Percentiles rank a stretch among this genome's conserved stretches.
Evolutionary conservation across 495 filamentous ascomycete genomes (phyloP).

Genomic region (Penicillium angulare): DNA sequence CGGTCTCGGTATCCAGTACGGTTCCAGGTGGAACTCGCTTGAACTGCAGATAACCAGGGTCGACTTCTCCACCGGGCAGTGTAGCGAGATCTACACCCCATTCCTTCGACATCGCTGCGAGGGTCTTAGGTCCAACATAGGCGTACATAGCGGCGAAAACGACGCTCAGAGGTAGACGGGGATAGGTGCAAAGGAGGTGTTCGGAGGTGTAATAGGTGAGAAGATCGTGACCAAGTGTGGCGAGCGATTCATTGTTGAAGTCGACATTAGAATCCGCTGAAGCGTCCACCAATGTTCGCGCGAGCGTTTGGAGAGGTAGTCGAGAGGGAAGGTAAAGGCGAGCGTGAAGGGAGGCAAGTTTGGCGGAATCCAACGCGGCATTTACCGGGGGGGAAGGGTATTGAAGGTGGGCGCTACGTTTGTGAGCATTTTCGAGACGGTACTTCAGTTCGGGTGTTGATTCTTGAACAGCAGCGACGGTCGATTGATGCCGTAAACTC

Average conservation of each 20-base stretch:
- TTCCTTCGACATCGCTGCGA: slow-evolving; percentile 67
- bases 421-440: slow-evolving; percentile 19
- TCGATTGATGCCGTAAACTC: slow-evolving; percentile 38
- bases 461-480: slow-evolving; percentile 34
- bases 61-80: slow-evolving; percentile 83
- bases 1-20: slow-evolving; percentile 23
- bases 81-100: slow-evolving; percentile 90
- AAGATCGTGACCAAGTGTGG: slow-evolving; percentile 76
- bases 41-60: slow-evolving; percentile 90
- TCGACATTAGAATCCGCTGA: slow-evolving; percentile 71
- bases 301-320: slow-evolving; percentile 82
- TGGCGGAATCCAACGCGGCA: slow-evolving; percentile 72
- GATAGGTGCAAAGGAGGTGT: slow-evolving; percentile 80
- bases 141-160: slow-evolving; percentile 80
- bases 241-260: slow-evolving; percentile 82
- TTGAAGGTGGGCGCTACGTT: slow-evolving; percentile 33
- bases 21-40: slow-evolving; percentile 58
- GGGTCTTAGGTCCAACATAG: slow-evolving; percentile 69
- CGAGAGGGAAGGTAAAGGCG: slow-evolving; percentile 79
- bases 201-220: slow-evolving; percentile 85
- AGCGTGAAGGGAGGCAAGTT: slow-evolving; percentile 90
- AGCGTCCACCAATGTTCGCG: slow-evolving; percentile 78
- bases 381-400: slow-evolving; percentile 66
- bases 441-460: slow-evolving; percentile 12
- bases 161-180: slow-evolving; percentile 81